These are phyloP conservation scores for Colletotrichum lindemuthianum DNA, from an alignment of 2,329 filamentous ascomycete genomes.

Conservation along the genomic window DNA sequence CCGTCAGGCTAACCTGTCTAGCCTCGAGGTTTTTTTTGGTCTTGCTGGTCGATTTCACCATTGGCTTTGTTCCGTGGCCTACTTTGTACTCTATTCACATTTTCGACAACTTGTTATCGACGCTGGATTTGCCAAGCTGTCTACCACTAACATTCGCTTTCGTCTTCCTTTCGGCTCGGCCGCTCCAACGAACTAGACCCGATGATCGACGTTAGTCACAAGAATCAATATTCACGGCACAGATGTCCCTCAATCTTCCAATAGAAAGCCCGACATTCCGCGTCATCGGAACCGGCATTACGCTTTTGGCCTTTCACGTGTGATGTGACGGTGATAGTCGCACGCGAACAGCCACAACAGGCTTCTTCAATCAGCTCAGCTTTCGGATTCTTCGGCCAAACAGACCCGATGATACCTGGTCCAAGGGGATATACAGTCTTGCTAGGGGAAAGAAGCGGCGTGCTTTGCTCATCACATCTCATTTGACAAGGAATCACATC, in stretches of 20 bases:
- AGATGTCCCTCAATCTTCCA: conserved; percentile 16
- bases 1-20: conserved; percentile 27
- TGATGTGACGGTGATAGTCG: conserved; percentile 31
- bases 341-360: conserved; percentile 9
- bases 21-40: conserved; percentile 2
- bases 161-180: conserved; percentile 9
- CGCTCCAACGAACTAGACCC: conserved; percentile 12
- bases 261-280: conserved; percentile 12
- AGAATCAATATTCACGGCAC: conserved; percentile 7
- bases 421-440: neutral
- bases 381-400: neutral
- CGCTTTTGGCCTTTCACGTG: conserved; percentile 17
- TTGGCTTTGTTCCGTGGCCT: conserved; percentile 1
- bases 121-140: neutral
- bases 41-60: conserved; percentile 12
- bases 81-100: too few species aligned
- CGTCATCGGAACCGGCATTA: conserved; percentile 9
- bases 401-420: neutral
- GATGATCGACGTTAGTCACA: conserved; percentile 33
- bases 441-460: neutral
- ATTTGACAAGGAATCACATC: conserved; percentile 28
- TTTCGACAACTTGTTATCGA: neutral
- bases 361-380: neutral
- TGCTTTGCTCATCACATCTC: conserved; percentile 26
- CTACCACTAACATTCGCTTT: conserved; percentile 4